Conservation (phyloP, 2,329 filamentous ascomycete genomes). For the Hymenoscyphus fructigenus region DNA sequence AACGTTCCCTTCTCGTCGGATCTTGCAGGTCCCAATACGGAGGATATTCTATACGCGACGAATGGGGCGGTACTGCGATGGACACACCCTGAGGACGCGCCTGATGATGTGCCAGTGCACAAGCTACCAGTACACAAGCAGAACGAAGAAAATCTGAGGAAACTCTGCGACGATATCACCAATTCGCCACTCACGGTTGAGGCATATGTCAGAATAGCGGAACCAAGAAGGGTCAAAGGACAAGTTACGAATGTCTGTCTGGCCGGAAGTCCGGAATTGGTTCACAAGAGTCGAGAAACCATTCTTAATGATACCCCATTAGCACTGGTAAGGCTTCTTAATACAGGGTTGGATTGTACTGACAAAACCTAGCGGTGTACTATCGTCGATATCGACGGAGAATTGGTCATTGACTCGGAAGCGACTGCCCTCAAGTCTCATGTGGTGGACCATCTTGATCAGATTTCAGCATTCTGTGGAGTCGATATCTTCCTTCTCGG, state of each 20-base stretch:
- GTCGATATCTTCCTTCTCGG: constrained; percentile 96
- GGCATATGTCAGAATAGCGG: constrained; percentile 79
- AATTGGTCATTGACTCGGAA: constrained; percentile 75
- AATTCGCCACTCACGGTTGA: constrained; percentile 70
- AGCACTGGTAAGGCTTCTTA: constrained; percentile 67
- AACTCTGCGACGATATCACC: constrained; percentile 79
- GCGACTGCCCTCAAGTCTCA: constrained; percentile 68
- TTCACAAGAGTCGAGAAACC: constrained; percentile 84
- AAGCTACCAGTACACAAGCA: constrained; percentile 89
- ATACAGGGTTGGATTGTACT: constrained; percentile 27
- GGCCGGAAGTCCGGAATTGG: constrained; percentile 81
- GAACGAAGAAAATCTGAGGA: constrained; percentile 77
- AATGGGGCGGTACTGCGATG: constrained; percentile 84
- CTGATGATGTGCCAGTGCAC: constrained; percentile 80
- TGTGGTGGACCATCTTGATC: constrained; percentile 82
- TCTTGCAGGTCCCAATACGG: constrained; percentile 85
- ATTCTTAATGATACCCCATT: constrained; percentile 92
- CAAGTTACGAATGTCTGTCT: constrained; percentile 86
- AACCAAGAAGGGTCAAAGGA: constrained; percentile 69
- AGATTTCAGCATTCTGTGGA: constrained; percentile 82
- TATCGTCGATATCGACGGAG: constrained; percentile 88
- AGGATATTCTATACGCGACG: constrained; percentile 92
- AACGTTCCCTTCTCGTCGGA: constrained; percentile 95
- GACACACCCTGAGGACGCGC: constrained; percentile 86
- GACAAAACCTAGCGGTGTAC: constrained; percentile 71